Percentiles rank a stretch among this genome's conserved stretches.
Conservation (phyloP, 768 basidiomycete genomes). For the Lactarius sanguifluus region DNA sequence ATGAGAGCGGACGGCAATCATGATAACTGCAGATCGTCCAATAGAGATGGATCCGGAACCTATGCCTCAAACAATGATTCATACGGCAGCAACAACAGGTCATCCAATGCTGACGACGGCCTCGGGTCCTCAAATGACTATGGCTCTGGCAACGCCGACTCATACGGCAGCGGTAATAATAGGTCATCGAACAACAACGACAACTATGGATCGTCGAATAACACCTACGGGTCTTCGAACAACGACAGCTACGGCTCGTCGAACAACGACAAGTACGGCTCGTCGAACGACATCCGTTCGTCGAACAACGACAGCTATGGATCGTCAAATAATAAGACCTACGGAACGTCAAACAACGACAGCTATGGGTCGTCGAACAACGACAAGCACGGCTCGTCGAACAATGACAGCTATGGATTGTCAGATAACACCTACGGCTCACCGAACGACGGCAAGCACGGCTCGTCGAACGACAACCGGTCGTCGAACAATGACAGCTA, state of each 20-base stretch:
- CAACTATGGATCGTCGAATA: slow-evolving; percentile 30
- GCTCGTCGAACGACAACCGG: slow-evolving; percentile 2
- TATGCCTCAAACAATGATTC: neutral
- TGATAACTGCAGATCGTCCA: neutral
- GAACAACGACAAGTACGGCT: slow-evolving; percentile 18
- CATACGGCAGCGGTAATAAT: slow-evolving; percentile 14
- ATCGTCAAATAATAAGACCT: slow-evolving; percentile 29
- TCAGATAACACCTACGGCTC: slow-evolving; percentile 10
- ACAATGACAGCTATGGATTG: slow-evolving; percentile 18
- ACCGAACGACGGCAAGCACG: slow-evolving; percentile 26
- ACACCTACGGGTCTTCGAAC: slow-evolving; percentile 2
- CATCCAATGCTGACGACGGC: neutral
- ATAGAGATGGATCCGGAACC: neutral
- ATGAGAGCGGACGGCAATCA: neutral
- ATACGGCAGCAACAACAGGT: neutral
- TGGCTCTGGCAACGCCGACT: slow-evolving; percentile 1
- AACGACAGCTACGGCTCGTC: slow-evolving; percentile 6
- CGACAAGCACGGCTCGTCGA: slow-evolving; percentile 1
- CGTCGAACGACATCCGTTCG: slow-evolving; percentile 28
- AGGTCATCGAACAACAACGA: slow-evolving; percentile 27
- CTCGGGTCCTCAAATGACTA: neutral
- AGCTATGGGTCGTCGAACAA: slow-evolving; percentile 30
- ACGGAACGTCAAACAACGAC: slow-evolving; percentile 10
- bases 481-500: slow-evolving; percentile 27
- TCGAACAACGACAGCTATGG: slow-evolving; percentile 35